These are phyloP conservation scores for Tothia fuscella DNA, from an alignment of 2,329 filamentous ascomycete genomes.

Conservation along the genomic window DNA sequence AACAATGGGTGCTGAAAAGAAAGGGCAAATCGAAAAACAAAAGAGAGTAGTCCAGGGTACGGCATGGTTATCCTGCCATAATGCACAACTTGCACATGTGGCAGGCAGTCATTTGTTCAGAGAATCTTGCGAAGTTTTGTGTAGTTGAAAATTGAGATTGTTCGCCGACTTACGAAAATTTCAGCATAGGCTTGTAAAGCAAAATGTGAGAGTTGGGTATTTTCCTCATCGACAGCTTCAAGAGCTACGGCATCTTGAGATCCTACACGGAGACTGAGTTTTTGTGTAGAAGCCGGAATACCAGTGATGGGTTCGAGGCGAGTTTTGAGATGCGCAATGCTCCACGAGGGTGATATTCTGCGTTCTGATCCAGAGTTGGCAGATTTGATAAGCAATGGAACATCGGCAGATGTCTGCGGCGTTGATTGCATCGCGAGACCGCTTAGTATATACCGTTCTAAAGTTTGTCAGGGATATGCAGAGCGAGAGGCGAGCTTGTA, in stretches of 20 bases:
- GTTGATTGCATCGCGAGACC: too few relatives aligned
- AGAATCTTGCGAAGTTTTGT: neutral
- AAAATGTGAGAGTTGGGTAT: slow-evolving; percentile 50
- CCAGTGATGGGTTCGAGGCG: slow-evolving; percentile 92
- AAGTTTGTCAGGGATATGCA: too few relatives aligned
- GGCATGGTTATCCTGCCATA: slow-evolving; percentile 1
- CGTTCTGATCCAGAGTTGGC: slow-evolving; percentile 75
- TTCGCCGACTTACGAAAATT: slow-evolving; percentile 54
- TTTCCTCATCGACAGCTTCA: slow-evolving; percentile 62
- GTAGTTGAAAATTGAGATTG: neutral
- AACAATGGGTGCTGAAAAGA: neutral
- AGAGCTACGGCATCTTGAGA: slow-evolving; percentile 52
- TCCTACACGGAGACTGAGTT: slow-evolving; percentile 56
- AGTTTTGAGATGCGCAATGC: slow-evolving; percentile 66
- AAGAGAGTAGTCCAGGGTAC: too few relatives aligned
- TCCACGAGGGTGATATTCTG: slow-evolving; percentile 86
- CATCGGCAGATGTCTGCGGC: slow-evolving; percentile 29
- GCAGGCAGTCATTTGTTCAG: slow-evolving; percentile 4
- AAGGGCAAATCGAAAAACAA: too few relatives aligned
- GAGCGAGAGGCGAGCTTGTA: too few relatives aligned
- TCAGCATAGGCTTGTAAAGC: slow-evolving; percentile 64
- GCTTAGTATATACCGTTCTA: too few relatives aligned
- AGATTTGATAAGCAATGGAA: slow-evolving; percentile 63
- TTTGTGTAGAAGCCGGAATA: slow-evolving; percentile 69
- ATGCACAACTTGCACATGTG: slow-evolving; percentile 1